Conservation (phyloP, 2,329 filamentous ascomycete species). For the Exophiala calicioides region DNA sequence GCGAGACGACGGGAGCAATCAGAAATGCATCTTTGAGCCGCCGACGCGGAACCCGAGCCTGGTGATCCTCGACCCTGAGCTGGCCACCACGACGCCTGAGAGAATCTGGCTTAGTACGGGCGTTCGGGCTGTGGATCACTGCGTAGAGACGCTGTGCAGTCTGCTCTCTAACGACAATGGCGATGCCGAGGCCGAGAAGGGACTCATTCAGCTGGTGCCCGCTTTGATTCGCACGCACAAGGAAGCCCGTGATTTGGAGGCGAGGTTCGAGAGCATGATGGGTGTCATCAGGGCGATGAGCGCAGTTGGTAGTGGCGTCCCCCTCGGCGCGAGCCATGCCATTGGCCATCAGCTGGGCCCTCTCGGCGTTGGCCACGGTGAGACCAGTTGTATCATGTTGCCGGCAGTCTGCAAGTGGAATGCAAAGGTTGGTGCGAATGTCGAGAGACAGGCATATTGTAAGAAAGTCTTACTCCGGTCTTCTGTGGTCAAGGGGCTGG, state of each 20-base stretch:
- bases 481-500: conserved; percentile 39
- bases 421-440: conserved; percentile 44
- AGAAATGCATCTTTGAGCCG: conserved; percentile 36
- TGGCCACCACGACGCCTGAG: conserved; percentile 54
- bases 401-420: conserved; percentile 62
- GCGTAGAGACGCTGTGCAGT: conserved; percentile 57
- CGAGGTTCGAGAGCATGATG: conserved; percentile 51
- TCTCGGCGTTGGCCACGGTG: conserved; percentile 60
- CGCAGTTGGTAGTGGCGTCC: conserved; percentile 43
- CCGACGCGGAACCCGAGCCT: conserved; percentile 50
- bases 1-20: conserved; percentile 35
- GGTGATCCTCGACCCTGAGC: conserved; percentile 58
- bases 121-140: conserved; percentile 59
- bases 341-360: conserved; percentile 58
- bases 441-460: conserved; percentile 45
- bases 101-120: conserved; percentile 61
- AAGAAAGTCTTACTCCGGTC: conserved; percentile 44
- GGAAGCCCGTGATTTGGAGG: conserved; percentile 42
- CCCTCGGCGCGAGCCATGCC: conserved; percentile 54
- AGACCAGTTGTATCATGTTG: conserved; percentile 59
- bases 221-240: conserved; percentile 45
- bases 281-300: conserved; percentile 57
- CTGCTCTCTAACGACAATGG: conserved; percentile 37
- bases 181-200: conserved; percentile 42
- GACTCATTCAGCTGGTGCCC: conserved; percentile 45